Percentiles rank a stretch among this genome's conserved stretches.
phyloP scores from a whole-genome alignment of 108 stramenopile species.

The Nitzschia inconspicua region DNA sequence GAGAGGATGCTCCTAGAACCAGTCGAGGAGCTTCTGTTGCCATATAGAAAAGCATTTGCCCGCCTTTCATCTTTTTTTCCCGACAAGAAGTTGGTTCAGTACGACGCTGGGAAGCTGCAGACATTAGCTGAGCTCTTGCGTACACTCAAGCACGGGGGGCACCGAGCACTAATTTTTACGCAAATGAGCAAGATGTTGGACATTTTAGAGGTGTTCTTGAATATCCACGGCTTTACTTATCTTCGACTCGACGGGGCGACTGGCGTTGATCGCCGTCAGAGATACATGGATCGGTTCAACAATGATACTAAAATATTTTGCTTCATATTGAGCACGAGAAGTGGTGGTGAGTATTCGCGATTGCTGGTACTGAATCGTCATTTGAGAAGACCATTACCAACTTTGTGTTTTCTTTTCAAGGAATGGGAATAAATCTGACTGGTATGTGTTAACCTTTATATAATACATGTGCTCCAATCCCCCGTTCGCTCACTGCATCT shows the following conservation, averaged over 20 bases:
- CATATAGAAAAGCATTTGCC: constrained; percentile 43
- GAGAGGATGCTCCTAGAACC: constrained; percentile 38
- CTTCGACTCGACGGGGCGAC: constrained; percentile 88
- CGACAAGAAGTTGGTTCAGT: constrained; percentile 92
- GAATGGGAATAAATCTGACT: constrained; percentile 96
- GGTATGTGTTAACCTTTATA: too few relatives aligned
- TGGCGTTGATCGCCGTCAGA: constrained; percentile 86
- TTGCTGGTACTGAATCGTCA: background rate
- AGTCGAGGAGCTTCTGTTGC: constrained; percentile 40
- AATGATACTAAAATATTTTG: constrained; percentile 82
- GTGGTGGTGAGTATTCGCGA: too few relatives aligned
- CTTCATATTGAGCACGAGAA: constrained; percentile 94
- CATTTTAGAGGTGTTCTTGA: constrained; percentile 90
- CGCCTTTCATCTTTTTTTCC: constrained; percentile 86
- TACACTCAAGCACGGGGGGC: constrained; percentile 79
- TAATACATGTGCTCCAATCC: too few relatives aligned
- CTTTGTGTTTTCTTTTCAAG: constrained; percentile 42
- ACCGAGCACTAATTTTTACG: constrained; percentile 92
- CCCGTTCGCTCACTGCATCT: too few relatives aligned
- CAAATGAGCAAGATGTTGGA: constrained; percentile 97
- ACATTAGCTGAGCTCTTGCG: constrained; percentile 84
- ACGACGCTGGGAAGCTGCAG: constrained; percentile 97
- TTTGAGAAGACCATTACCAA: background rate
- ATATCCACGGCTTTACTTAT: constrained; percentile 77
- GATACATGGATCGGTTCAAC: constrained; percentile 95